Conservation (phyloP, 139 green algal species). For the Diplosphaera chodatii region DNA sequence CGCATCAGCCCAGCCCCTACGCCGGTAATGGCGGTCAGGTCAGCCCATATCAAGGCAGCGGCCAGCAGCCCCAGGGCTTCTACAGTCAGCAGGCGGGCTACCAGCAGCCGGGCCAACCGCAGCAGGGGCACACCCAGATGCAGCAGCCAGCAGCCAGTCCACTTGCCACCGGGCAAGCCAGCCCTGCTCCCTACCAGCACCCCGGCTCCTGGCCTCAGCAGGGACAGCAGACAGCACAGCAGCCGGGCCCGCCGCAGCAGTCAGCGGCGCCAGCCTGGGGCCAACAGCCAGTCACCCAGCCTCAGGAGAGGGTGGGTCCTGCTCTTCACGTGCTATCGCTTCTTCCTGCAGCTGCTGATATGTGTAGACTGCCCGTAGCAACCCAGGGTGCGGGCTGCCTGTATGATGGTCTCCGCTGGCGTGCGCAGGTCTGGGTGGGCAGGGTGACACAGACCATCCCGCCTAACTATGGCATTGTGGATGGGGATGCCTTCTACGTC, state of each 20-base stretch:
- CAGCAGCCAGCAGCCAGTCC: background rate
- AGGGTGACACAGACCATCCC: conserved; percentile 52
- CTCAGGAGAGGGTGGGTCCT: background rate
- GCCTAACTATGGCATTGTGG: conserved; percentile 62
- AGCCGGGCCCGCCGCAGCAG: background rate
- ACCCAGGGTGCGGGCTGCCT: no score
- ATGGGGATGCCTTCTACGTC: conserved; percentile 51
- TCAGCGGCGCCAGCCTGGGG: background rate
- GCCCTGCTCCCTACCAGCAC: background rate
- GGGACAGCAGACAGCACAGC: background rate
- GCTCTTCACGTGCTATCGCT: background rate
- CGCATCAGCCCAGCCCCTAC: background rate
- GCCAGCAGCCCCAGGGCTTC: no score
- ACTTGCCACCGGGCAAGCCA: background rate
- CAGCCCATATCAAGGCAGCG: no score
- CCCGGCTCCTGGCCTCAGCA: background rate
- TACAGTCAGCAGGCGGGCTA: background rate
- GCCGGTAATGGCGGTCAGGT: background rate
- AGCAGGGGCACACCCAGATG: background rate
- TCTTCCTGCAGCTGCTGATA: no score
- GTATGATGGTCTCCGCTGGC: background rate
- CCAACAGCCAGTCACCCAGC: background rate
- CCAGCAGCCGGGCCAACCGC: background rate
- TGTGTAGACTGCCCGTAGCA: no score
- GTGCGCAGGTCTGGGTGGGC: conserved; percentile 31